Evolutionary conservation across 352 stramenopile species (phyloP).

Genomic region (Peronospora belbahrii): DNA sequence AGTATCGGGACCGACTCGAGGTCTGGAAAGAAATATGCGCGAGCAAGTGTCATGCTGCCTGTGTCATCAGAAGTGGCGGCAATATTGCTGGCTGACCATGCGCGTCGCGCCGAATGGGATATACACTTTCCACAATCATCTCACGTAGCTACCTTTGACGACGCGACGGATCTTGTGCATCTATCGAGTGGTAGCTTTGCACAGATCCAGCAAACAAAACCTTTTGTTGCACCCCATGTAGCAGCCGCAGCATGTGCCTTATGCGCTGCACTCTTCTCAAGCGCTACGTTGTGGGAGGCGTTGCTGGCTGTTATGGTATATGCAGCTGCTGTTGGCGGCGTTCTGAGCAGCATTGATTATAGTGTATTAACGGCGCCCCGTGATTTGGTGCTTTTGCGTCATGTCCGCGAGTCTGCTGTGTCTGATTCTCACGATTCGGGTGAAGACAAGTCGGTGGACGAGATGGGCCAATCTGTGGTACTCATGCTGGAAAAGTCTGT

Average conservation of each 20-base stretch:
- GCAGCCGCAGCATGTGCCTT: slow-evolving; percentile 36
- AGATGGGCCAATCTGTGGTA: slow-evolving; percentile 54
- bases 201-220: slow-evolving; percentile 34
- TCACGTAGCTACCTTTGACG: slow-evolving; percentile 66
- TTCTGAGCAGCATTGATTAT: slow-evolving; percentile 48
- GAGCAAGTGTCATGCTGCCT: slow-evolving; percentile 55
- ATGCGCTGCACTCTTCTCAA: slow-evolving; percentile 34
- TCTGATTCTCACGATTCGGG: slow-evolving; percentile 30
- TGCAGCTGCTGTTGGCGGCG: slow-evolving; percentile 36
- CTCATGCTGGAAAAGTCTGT: slow-evolving; percentile 79
- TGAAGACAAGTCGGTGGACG: slow-evolving; percentile 30
- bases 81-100: slow-evolving; percentile 55
- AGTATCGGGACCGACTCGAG: slow-evolving; percentile 40
- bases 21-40: slow-evolving; percentile 40
- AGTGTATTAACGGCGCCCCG: slow-evolving; percentile 42
- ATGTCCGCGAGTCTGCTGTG: slow-evolving; percentile 57
- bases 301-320: slow-evolving; percentile 43
- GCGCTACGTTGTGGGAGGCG: slow-evolving; percentile 33
- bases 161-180: slow-evolving; percentile 67
- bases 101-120: slow-evolving; percentile 70
- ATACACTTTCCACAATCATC: slow-evolving; percentile 54
- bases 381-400: slow-evolving; percentile 65
- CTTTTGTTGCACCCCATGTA: slow-evolving; percentile 45
- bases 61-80: slow-evolving; percentile 60
- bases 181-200: slow-evolving; percentile 41